Conservation (phyloP, 768 basidiomycete species). For the Naganishia kalamii region DNA sequence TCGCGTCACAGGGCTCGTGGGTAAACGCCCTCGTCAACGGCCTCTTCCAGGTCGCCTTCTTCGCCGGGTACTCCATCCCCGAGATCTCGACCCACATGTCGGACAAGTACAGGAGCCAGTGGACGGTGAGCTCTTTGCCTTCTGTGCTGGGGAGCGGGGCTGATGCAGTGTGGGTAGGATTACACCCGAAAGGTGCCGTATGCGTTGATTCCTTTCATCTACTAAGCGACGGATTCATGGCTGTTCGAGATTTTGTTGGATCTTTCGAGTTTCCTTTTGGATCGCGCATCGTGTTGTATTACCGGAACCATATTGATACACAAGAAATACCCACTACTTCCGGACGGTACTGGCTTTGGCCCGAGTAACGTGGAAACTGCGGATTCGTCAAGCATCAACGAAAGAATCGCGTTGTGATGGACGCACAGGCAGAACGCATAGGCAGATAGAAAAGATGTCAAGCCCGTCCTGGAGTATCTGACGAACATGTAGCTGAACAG, state of each 20-base stretch:
- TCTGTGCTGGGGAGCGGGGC: background rate
- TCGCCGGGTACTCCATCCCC: slow-evolving; percentile 21
- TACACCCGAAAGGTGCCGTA: slow-evolving; percentile 32
- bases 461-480: no score
- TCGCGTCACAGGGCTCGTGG: slow-evolving; percentile 19
- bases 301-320: no score
- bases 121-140: slow-evolving; percentile 8
- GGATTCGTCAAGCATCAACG: no score
- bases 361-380: no score
- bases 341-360: no score
- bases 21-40: slow-evolving; percentile 18
- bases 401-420: no score
- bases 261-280: background rate
- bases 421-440: no score
- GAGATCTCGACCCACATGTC: slow-evolving; percentile 21
- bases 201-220: slow-evolving; percentile 28
- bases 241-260: background rate
- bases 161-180: background rate
- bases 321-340: no score
- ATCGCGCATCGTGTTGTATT: no score
- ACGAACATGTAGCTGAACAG: no score
- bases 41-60: slow-evolving; percentile 22
- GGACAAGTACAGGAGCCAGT: slow-evolving; percentile 14
- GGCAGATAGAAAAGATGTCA: no score
- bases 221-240: slow-evolving; percentile 15